Percentiles rank a stretch among this genome's conserved stretches.
These are phyloP conservation scores for Polytrichum formosum DNA, from an alignment of 225 moss, liverwort and hornwort species.

Conservation along the genomic window DNA sequence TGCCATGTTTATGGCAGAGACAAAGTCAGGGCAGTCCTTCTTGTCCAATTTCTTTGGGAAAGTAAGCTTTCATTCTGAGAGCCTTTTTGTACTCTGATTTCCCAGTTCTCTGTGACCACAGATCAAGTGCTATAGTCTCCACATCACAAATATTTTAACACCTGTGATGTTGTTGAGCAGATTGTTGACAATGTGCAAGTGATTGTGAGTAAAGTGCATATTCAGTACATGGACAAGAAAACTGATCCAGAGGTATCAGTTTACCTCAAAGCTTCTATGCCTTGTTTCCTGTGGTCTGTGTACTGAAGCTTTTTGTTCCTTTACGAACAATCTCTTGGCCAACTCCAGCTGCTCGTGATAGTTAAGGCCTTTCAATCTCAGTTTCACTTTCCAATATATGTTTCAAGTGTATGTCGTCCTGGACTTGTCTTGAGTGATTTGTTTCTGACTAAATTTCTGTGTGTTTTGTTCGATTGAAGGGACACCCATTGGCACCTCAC, in stretches of 20 bases:
- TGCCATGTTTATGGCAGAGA: constrained; percentile 45
- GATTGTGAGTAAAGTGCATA: constrained; percentile 73
- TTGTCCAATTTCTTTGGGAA: constrained; percentile 87
- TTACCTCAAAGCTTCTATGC: neutral
- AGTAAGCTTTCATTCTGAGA: constrained; percentile 40
- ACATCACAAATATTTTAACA: neutral
- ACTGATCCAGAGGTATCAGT: constrained; percentile 80
- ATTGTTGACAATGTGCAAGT: constrained; percentile 91
- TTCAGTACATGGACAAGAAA: constrained; percentile 76
- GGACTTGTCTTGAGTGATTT: no score
- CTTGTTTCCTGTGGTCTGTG: no score
- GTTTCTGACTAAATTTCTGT: no score
- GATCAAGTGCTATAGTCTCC: neutral
- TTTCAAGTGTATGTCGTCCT: no score
- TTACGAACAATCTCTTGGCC: no score
- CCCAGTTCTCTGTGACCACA: neutral
- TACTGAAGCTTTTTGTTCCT: no score
- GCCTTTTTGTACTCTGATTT: constrained; percentile 4
- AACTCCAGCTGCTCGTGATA: no score
- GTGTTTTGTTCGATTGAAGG: no score
- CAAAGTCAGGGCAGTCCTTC: constrained; percentile 86
- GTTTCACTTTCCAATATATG: no score
- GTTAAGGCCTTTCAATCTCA: no score
- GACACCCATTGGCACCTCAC: no score
- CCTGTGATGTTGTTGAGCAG: constrained; percentile 40